Evolutionary conservation across 2,329 filamentous ascomycete species (phyloP).

Genomic region (Sporothrix brunneoviolacea): DNA sequence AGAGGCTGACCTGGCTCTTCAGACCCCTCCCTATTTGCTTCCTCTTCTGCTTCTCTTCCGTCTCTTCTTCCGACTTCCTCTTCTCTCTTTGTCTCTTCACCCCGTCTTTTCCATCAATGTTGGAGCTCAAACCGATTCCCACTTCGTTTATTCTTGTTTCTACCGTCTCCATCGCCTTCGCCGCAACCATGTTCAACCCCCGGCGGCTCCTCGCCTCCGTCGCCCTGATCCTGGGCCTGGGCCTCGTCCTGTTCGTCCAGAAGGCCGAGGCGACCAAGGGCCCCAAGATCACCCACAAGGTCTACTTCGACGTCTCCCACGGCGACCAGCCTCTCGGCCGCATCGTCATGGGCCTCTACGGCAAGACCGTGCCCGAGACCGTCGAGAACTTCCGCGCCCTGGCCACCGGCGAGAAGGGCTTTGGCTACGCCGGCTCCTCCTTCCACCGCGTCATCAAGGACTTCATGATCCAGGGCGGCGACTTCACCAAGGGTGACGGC

Average conservation of each 20-base stretch:
- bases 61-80: not conserved
- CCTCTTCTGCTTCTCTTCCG: not conserved
- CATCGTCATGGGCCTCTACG: slow-evolving; percentile 76
- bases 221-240: slow-evolving; percentile 69
- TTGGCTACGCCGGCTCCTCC: slow-evolving; percentile 70
- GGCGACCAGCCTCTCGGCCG: slow-evolving; percentile 68
- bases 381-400: slow-evolving; percentile 70
- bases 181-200: slow-evolving; percentile 60
- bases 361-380: slow-evolving; percentile 77
- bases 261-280: slow-evolving; percentile 71
- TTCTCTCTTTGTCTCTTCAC: not conserved
- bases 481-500: slow-evolving; percentile 77
- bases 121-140: slow-evolving; percentile 5
- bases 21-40: too few species aligned
- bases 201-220: slow-evolving; percentile 64
- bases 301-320: slow-evolving; percentile 78
- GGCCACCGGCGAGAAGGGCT: slow-evolving; percentile 80
- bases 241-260: slow-evolving; percentile 69
- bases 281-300: slow-evolving; percentile 93
- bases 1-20: slow-evolving; percentile 7
- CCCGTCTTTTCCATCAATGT: not conserved
- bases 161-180: not conserved
- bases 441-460: slow-evolving; percentile 90
- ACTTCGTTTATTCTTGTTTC: slow-evolving; percentile 7
- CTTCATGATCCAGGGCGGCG: slow-evolving; percentile 89